These are phyloP conservation scores for Esteya vermicola DNA, from an alignment of 2,329 filamentous ascomycete species.

Conservation along the genomic window DNA sequence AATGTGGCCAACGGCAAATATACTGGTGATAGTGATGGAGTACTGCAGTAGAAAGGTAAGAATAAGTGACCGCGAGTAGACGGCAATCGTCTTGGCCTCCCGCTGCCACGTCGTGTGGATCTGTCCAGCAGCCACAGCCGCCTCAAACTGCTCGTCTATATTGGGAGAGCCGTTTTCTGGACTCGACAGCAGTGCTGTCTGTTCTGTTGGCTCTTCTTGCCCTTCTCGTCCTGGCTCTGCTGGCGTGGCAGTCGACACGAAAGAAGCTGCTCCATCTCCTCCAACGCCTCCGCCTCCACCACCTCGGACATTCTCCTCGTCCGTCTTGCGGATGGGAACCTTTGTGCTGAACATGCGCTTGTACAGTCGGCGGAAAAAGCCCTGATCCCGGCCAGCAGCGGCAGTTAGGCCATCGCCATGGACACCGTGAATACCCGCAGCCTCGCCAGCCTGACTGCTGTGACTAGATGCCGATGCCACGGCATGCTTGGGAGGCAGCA, in stretches of 20 bases:
- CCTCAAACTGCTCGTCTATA: constrained; percentile 65
- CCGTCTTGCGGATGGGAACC: constrained; percentile 20
- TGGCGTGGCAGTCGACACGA: background rate
- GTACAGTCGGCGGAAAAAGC: constrained; percentile 25
- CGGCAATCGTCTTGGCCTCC: constrained; percentile 66
- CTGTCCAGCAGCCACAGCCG: constrained; percentile 64
- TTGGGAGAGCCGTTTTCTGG: constrained; percentile 14
- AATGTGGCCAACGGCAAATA: constrained; percentile 64
- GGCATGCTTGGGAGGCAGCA: constrained; percentile 46
- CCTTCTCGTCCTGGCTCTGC: background rate
- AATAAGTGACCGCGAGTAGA: constrained; percentile 58
- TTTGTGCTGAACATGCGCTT: constrained; percentile 41
- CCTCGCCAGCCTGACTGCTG: constrained; percentile 11
- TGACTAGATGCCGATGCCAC: constrained; percentile 11
- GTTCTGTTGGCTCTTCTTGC: constrained; percentile 22
- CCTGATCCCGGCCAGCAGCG: constrained; percentile 2
- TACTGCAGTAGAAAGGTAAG: constrained; percentile 69
- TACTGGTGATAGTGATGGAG: constrained; percentile 67
- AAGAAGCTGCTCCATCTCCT: too few species aligned
- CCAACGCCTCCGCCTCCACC: constrained; percentile 38
- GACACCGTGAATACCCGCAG: constrained; percentile 10
- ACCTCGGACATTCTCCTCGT: constrained; percentile 41
- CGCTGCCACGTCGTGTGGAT: constrained; percentile 87
- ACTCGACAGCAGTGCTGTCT: constrained; percentile 18
- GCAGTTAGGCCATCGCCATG: constrained; percentile 10